Evolutionary conservation across 805 yeast genomes (phyloP).

Genomic region (Ascoidea asiatica): DNA sequence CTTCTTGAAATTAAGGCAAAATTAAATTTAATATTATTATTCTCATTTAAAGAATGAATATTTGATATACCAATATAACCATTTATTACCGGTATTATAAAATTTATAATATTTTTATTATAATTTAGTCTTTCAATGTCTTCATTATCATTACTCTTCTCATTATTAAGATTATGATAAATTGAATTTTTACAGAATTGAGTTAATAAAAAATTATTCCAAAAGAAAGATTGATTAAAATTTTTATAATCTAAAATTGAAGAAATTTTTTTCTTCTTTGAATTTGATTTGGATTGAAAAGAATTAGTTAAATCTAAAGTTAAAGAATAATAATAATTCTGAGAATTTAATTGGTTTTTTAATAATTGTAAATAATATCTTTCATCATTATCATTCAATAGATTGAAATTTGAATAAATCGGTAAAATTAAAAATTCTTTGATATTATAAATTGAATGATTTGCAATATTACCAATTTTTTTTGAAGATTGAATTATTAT

Average conservation of each 20-base stretch:
- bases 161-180: not conserved
- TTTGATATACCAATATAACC: constrained; percentile 59
- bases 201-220: constrained; percentile 64
- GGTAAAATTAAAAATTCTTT: constrained; percentile 7
- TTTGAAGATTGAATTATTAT: constrained; percentile 2
- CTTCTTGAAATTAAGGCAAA: constrained; percentile 72
- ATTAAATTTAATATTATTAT: constrained; percentile 37
- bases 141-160: constrained; percentile 12
- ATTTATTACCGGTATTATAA: constrained; percentile 69
- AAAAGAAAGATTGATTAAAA: constrained; percentile 64
- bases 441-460: constrained; percentile 4
- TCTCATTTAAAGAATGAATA: constrained; percentile 40
- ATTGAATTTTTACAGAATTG: constrained; percentile 34
- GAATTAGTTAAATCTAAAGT: constrained; percentile 75
- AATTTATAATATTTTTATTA: too few species aligned
- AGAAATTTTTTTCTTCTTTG: not conserved
- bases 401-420: not conserved
- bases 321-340: constrained; percentile 57
- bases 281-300: constrained; percentile 27
- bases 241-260: constrained; percentile 20
- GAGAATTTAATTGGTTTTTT: constrained; percentile 49
- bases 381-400: constrained; percentile 4
- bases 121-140: too few species aligned
- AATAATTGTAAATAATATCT: constrained; percentile 27
- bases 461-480: not conserved